Evolutionary conservation across 331 rosid species (phyloP).

Genomic region (Rhamnella rubrinervis): DNA sequence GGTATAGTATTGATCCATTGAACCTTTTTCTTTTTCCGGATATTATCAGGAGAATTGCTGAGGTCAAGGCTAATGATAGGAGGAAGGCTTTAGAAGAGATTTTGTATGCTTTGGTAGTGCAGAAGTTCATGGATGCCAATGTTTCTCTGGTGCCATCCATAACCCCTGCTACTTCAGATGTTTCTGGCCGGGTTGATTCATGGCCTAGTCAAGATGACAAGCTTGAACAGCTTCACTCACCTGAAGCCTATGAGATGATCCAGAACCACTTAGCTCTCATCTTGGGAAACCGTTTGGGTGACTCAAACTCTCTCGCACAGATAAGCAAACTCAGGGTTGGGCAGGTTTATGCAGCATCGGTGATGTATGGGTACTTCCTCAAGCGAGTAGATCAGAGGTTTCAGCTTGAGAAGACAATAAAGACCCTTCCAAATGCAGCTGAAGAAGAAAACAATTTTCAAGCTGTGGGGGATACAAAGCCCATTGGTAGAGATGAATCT

Average conservation of each 20-base stretch:
- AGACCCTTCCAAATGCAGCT: constrained; percentile 55
- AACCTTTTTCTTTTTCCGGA: constrained; percentile 4
- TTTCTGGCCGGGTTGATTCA: constrained; percentile 61
- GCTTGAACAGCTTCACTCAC: constrained; percentile 69
- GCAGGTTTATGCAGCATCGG: constrained; percentile 91
- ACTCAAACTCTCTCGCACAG: constrained; percentile 68
- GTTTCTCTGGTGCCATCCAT: constrained; percentile 62
- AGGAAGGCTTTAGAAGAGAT: constrained; percentile 74
- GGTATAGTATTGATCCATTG: neutral
- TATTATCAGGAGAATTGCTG: constrained; percentile 79
- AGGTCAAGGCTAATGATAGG: constrained; percentile 82
- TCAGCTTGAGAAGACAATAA: constrained; percentile 97
- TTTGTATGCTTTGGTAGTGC: constrained; percentile 75
- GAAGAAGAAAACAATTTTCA: constrained; percentile 43
- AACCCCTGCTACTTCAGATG: constrained; percentile 32
- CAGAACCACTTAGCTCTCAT: constrained; percentile 74
- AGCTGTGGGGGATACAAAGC: constrained; percentile 29
- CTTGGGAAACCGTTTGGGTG: constrained; percentile 60
- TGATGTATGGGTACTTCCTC: constrained; percentile 94
- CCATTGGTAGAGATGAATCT: constrained; percentile 28
- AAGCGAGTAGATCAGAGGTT: constrained; percentile 93
- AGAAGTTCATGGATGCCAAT: constrained; percentile 83
- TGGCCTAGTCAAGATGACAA: constrained; percentile 71
- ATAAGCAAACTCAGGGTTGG: constrained; percentile 82
- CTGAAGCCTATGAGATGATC: constrained; percentile 86